Evolutionary conservation across 192 early-diverging fungal species (phyloP).

Genomic region (Tieghemiomyces parasiticus): DNA sequence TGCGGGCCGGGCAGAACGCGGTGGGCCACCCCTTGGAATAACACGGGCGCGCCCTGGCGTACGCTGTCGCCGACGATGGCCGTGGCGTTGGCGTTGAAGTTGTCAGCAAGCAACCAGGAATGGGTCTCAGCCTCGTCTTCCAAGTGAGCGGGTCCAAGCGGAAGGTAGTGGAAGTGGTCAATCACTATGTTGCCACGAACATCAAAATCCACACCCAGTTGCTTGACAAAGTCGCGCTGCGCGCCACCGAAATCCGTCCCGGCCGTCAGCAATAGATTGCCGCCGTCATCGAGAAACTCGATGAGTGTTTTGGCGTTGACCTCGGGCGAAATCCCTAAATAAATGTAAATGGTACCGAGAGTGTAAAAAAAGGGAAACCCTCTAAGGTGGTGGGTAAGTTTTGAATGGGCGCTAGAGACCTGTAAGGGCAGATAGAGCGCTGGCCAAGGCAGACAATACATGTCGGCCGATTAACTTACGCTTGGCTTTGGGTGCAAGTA

Average conservation of each 20-base stretch:
- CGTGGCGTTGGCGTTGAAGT: slow-evolving; percentile 24
- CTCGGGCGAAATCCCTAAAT: slow-evolving; percentile 26
- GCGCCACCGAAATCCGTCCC: slow-evolving; percentile 45
- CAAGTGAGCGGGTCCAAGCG: slow-evolving; percentile 1
- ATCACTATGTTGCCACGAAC: slow-evolving; percentile 45
- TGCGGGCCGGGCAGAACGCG: slow-evolving; percentile 45
- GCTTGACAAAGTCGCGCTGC: slow-evolving; percentile 67
- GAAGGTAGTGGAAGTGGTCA: slow-evolving; percentile 49
- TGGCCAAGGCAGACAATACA: no score
- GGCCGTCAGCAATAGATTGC: slow-evolving; percentile 71
- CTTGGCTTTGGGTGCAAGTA: slow-evolving; percentile 59
- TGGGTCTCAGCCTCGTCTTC: slow-evolving; percentile 29
- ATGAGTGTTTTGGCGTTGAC: slow-evolving; percentile 42
- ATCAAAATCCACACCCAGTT: slow-evolving; percentile 82
- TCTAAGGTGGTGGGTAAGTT: background rate
- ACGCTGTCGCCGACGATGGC: slow-evolving; percentile 26
- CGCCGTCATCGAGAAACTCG: slow-evolving; percentile 79
- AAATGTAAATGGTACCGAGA: background rate
- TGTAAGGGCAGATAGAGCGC: background rate
- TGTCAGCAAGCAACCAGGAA: slow-evolving; percentile 34
- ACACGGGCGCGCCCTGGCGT: slow-evolving; percentile 16
- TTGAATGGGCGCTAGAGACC: background rate
- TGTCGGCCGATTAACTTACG: slow-evolving; percentile 33
- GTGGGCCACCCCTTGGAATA: slow-evolving; percentile 67
- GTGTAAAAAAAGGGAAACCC: background rate